phyloP scores from a whole-genome alignment of 2,329 filamentous ascomycete genomes.

The Penicillium sp. region DNA sequence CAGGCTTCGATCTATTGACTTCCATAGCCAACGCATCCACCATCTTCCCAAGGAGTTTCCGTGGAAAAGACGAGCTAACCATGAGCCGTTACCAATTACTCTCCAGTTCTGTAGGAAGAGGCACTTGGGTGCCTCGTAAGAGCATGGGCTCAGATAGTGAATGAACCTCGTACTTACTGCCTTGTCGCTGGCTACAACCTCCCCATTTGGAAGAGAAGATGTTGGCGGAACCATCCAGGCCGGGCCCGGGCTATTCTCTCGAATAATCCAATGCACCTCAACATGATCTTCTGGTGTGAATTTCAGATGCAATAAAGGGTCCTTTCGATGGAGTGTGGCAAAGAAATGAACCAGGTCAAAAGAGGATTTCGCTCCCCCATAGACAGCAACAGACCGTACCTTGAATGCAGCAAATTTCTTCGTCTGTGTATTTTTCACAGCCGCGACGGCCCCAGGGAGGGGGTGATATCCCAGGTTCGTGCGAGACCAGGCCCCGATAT shows the following conservation, averaged over 20 bases:
- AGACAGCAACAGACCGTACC: slow-evolving; percentile 20
- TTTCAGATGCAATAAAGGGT: slow-evolving; percentile 10
- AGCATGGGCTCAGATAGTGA: slow-evolving; percentile 18
- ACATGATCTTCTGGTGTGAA: slow-evolving; percentile 8
- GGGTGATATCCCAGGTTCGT: slow-evolving; percentile 24
- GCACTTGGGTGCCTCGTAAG: slow-evolving; percentile 18
- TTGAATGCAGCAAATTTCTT: not conserved
- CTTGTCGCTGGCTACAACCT: slow-evolving; percentile 23
- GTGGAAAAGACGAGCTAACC: slow-evolving; percentile 20
- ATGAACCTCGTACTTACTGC: slow-evolving; percentile 23
- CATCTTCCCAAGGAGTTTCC: slow-evolving; percentile 24
- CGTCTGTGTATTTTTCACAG: not conserved
- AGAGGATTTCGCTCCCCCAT: slow-evolving; percentile 28
- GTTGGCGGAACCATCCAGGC: slow-evolving; percentile 27
- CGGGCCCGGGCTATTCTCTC: slow-evolving; percentile 19
- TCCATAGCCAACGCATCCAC: slow-evolving; percentile 20
- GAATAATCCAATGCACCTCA: slow-evolving; percentile 27
- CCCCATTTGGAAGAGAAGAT: slow-evolving; percentile 16
- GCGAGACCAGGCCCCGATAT: slow-evolving; percentile 23
- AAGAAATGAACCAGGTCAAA: slow-evolving; percentile 30
- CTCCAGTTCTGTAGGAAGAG: slow-evolving; percentile 4
- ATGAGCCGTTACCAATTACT: slow-evolving; percentile 20
- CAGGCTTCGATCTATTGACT: slow-evolving; percentile 14
- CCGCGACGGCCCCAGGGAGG: not conserved
- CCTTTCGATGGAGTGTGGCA: slow-evolving; percentile 22